Evolutionary conservation across 257 asterid genomes (phyloP), one percentile per base, ranked within the genome.

Genomic region (Asclepias syriaca): DNA sequence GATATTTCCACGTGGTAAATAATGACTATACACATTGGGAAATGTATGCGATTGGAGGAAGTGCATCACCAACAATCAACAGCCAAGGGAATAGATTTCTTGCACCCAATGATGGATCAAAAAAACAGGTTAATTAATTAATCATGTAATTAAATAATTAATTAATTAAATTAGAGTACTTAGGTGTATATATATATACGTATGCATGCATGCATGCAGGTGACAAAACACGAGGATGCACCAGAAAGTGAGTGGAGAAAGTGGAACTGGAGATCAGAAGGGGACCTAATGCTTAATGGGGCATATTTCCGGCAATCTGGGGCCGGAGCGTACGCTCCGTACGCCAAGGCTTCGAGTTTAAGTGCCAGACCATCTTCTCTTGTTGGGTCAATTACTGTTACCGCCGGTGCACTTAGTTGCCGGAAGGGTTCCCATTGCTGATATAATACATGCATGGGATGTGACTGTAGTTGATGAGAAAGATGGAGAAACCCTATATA

Each of bases 261-360:
- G 55, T 92, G 97, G 96, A 92, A 89, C 76, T 92, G 97, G 97
- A 74, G 92, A 19, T 86, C 97, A 18, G 96, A 92, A 56, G 97
- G 97, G 0, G 97, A 92, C 69, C 72, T 92, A 73, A 87, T 92
- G 96, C 71, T 92, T 43, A 92, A 90, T 78, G 98, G 98, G 0
- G 98, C 96, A 0, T 92, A 76, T 78, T 92, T 92, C 78, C 77
- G 83, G 67, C 87, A 83, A 53, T 75, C 96, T 0, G 98, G 98
- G 0, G 90, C 81, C 0, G 96, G 96, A 57, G 88, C 93, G 6
- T 55, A 83, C 15, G 67, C 86, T 0, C 66, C 87, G 0, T 87
- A 88, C 57, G 89, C 90, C 55, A 83, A 81, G 86, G 97, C 98
- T 7, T 87, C 98, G 6, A 92, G 98, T 66, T 72, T 92, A 72